Base-by-base conservation (phyloP, 371 early-diverging fungal genomes). In the Sporodiniella umbellata region DNA sequence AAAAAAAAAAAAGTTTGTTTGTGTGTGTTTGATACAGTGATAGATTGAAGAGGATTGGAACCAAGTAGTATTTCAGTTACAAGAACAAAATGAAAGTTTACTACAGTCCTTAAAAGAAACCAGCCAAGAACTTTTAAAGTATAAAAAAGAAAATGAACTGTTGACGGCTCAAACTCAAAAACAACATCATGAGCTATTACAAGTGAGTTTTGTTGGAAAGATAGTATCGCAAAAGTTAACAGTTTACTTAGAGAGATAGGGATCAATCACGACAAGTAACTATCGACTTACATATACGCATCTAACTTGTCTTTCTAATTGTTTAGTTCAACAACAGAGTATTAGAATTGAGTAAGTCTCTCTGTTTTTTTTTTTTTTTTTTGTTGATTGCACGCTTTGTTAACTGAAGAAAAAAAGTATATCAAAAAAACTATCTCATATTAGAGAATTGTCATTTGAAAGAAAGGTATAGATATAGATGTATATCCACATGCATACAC, bases 351-450 rank as follows among this genome's bases (percentile, higher is more conserved):
- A 37, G 48, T 48, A 48, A 38, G 31, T 31, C 31, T 12, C n/a
- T n/a, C n/a, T n/a, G n/a, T n/a, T n/a, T n/a, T n/a, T 31, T 10
- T 31, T 31, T 31, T 31, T 31, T 5, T 24, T 10, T 25, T 18
- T 22, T 11, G 30, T 15, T 10, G 15, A 37, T 25, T 30, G 4
- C 3, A 33, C 19, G 17, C 3, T 33, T 14, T n/a, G 1, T 24
- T 30, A 38, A 35, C 23, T n/a, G n/a, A n/a, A 18, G 15, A 31
- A 25, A 12, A 44, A n/a, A 28, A 44, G 28, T 62, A 30, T 62
- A 48, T 24, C 62, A 62, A 35, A 62, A 62, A 22, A 39, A 56
- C 7, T 57, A 53, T 37, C 2, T 57, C 4, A 21, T 48, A 2
- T 17, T 48, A 28, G 56, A 52, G 23, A 61, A 61, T 23, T 12